Percentiles rank a stretch among this genome's conserved stretches.
Evolutionary conservation across 129 eudicot genomes (phyloP).

Genomic region (Scalesia atractyloides): DNA sequence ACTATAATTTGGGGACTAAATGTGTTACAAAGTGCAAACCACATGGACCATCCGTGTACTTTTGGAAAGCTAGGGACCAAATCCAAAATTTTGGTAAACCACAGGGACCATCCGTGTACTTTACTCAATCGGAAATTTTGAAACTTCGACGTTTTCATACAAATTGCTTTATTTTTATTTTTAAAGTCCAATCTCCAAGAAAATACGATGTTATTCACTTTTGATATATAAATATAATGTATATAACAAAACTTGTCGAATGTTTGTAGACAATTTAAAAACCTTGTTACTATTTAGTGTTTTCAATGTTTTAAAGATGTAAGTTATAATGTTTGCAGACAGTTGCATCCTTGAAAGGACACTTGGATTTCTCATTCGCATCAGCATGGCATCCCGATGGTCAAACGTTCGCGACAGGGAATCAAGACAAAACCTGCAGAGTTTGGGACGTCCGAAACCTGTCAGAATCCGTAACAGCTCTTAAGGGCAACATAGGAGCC

Average conservation of each 20-base stretch:
- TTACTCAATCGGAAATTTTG: background rate
- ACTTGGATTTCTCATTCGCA: slow-evolving; percentile 85
- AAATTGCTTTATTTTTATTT: no score
- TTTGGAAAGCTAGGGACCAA: no score
- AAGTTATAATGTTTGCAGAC: slow-evolving; percentile 40
- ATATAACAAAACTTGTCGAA: background rate
- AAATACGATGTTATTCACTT: no score
- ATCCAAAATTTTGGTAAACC: no score
- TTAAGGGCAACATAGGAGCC: slow-evolving; percentile 82
- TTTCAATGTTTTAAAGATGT: background rate
- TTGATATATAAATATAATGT: no score
- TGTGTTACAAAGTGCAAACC: no score
- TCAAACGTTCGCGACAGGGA: slow-evolving; percentile 77
- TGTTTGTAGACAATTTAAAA: background rate
- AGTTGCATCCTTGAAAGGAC: slow-evolving; percentile 59
- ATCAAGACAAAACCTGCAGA: slow-evolving; percentile 86
- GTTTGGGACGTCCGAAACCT: slow-evolving; percentile 76
- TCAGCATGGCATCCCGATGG: slow-evolving; percentile 92
- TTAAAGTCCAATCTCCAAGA: no score
- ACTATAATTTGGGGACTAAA: no score
- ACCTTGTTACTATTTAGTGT: background rate
- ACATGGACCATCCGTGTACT: no score
- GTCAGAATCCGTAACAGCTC: slow-evolving; percentile 51
- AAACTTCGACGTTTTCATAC: background rate
- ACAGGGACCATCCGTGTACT: no score